Base-by-base conservation (phyloP, 2,329 filamentous ascomycete genomes). In the Monosporascus sp. region DNA sequence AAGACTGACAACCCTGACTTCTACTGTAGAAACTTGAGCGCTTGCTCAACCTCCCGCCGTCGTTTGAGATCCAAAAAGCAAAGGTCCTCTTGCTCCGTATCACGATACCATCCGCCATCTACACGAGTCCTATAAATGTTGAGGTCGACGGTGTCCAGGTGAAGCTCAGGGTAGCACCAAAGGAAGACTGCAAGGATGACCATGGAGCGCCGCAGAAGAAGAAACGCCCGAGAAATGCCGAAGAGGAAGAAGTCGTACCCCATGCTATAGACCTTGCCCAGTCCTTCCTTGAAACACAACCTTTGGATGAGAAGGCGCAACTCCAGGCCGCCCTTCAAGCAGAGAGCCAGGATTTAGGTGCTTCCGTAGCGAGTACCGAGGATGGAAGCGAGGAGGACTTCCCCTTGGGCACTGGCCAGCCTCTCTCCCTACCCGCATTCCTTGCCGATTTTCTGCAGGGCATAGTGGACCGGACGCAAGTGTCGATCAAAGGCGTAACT, bases 41-140 rank as follows among this genome's bases (percentile, higher is more conserved):
- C 48, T 72, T 93, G 20, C 77, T 96, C 5, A 82, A 87, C 62
- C 82, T 97, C 3, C 92, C 92, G 0, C 73, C 85, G 1, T 81
- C 82, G 6, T 82, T 94, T 65, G 78, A 82, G 56, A 76, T 97
- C 14, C 80, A 83, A 50, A 86, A 84, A 66, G 92, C 93, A 53
- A 86, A 85, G 59, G 84, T 96, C 50, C 74, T 88, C 3, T 77
- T 88, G 7, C 81, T 97, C 24, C 87, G 88, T 63, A 76, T 97
- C 51, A 95, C 88, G 7, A 80, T 97, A 49, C 91, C 93, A 14
- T 86, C 94, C 67, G 90, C 97, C 70, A 86, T 97, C 60, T 91
- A 92, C 69, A 87, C 85, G 51, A 92, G 87, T 61, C 86, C 90
- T 27, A 95, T 97, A 66, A 77, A 82, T 31, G 83, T 93, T 63